Conservation (phyloP, 805 yeast species). For the Saccharomycopsis javanensis region DNA sequence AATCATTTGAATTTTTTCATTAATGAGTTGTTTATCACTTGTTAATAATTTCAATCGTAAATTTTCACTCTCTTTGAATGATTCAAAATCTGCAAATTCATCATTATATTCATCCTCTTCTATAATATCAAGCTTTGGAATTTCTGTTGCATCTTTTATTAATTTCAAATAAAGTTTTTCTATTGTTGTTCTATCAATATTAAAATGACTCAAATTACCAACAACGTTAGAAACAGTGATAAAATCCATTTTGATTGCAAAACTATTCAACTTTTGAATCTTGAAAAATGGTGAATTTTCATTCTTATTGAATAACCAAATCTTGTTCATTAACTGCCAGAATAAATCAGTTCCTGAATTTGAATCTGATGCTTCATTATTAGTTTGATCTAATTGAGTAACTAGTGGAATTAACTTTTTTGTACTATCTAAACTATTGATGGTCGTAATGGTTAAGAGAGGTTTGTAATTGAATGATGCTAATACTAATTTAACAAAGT, state of each 20-base stretch:
- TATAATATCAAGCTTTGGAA: slow-evolving; percentile 5
- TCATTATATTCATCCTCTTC: slow-evolving; percentile 8
- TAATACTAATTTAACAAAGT: slow-evolving; percentile 13
- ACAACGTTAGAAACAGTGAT: slow-evolving; percentile 6
- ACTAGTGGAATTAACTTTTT: slow-evolving; percentile 8
- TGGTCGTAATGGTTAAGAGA: slow-evolving; percentile 2
- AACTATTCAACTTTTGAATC: slow-evolving; percentile 9
- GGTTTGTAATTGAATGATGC: slow-evolving; percentile 13
- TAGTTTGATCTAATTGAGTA: slow-evolving; percentile 12
- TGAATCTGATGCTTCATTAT: slow-evolving; percentile 4
- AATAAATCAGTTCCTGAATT: slow-evolving; percentile 1
- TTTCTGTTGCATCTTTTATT: not conserved
- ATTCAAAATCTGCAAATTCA: slow-evolving; percentile 6
- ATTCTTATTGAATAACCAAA: slow-evolving; percentile 10
- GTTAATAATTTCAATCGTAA: slow-evolving; percentile 10
- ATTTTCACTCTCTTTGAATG: slow-evolving; percentile 7
- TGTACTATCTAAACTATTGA: slow-evolving; percentile 8
- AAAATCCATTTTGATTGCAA: slow-evolving; percentile 8
- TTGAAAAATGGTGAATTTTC: slow-evolving; percentile 13
- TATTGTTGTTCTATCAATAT: not conserved
- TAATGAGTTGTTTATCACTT: slow-evolving; percentile 47
- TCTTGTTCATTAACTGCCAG: slow-evolving; percentile 15
- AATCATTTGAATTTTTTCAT: slow-evolving; percentile 52
- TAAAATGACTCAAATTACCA: not conserved
- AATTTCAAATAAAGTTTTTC: slow-evolving; percentile 11